Percentiles rank a stretch among this genome's conserved stretches.
phyloP scores from a whole-genome alignment of 1,284 basidiomycete genomes.

The Agaricales sp. region DNA sequence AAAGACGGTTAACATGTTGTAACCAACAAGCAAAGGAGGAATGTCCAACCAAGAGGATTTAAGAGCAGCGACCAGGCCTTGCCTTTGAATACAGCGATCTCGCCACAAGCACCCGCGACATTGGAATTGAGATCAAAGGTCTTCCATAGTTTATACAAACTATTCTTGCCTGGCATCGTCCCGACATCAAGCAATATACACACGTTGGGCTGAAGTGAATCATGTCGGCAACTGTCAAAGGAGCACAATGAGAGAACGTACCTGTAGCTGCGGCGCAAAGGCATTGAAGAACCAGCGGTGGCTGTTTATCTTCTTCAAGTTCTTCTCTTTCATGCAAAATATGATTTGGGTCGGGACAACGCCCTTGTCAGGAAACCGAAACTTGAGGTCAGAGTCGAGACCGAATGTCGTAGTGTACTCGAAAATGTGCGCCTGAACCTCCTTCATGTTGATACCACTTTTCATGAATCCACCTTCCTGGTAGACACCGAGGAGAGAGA shows the following conservation, averaged over 20 bases:
- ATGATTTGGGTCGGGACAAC: slow-evolving; percentile 89
- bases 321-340: slow-evolving; percentile 91
- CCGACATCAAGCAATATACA: slow-evolving; percentile 91
- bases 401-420: slow-evolving; percentile 93
- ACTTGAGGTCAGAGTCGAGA: slow-evolving; percentile 82
- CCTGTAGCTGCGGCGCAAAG: slow-evolving; percentile 66
- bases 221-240: neutral
- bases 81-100: slow-evolving; percentile 90
- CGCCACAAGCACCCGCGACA: slow-evolving; percentile 91
- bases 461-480: slow-evolving; percentile 81
- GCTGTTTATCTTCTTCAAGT: slow-evolving; percentile 93
- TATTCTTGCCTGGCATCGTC: slow-evolving; percentile 77
- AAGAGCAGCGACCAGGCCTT: slow-evolving; percentile 73
- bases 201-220: slow-evolving; percentile 61
- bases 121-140: slow-evolving; percentile 89
- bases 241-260: slow-evolving; percentile 23
- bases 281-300: slow-evolving; percentile 97
- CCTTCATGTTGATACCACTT: slow-evolving; percentile 79
- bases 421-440: slow-evolving; percentile 90
- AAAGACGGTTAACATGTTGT: slow-evolving; percentile 4
- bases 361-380: slow-evolving; percentile 94
- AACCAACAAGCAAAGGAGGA: slow-evolving; percentile 6
- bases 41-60: slow-evolving; percentile 69
- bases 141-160: slow-evolving; percentile 93
- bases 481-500: slow-evolving; percentile 73